phyloP scores from a whole-genome alignment of 441 rosid species.

The Gossypium gossypioides region DNA sequence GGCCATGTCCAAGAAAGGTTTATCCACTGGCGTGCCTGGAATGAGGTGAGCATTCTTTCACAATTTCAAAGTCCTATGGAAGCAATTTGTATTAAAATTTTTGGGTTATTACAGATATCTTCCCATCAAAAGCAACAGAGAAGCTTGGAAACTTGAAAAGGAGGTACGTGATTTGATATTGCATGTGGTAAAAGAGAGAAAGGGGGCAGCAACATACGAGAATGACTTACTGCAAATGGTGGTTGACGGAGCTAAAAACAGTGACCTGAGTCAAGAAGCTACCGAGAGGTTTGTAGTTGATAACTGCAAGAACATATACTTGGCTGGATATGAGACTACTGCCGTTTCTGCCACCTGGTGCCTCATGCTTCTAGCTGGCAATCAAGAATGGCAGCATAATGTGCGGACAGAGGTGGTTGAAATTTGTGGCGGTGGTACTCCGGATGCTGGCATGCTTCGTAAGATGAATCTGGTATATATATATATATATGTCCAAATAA shows the following conservation, averaged over 20 bases:
- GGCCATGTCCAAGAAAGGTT: constrained; percentile 28
- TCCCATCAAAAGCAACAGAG: constrained; percentile 32
- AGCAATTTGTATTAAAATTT: neutral
- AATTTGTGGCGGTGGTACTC: constrained; percentile 21
- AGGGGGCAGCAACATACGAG: neutral
- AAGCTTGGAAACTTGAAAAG: constrained; percentile 37
- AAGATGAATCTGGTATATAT: constrained; percentile 39
- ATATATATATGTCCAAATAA: neutral
- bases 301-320: constrained; percentile 47
- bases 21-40: constrained; percentile 33
- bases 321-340: constrained; percentile 43
- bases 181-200: constrained; percentile 31
- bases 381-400: constrained; percentile 40
- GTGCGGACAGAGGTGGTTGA: constrained; percentile 33
- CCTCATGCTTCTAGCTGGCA: constrained; percentile 40
- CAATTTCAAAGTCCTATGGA: neutral
- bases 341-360: constrained; percentile 44
- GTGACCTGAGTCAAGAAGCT: constrained; percentile 22
- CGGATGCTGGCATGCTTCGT: constrained; percentile 27
- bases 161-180: constrained; percentile 26
- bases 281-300: constrained; percentile 32
- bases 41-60: constrained; percentile 20
- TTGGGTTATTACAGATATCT: constrained; percentile 17
- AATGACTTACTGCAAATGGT: constrained; percentile 20
- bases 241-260: constrained; percentile 28